Evolutionary conservation across 352 stramenopile genomes (phyloP), one percentile per base, ranked within the genome.

Genomic region (Phytopythium mirpurense): DNA sequence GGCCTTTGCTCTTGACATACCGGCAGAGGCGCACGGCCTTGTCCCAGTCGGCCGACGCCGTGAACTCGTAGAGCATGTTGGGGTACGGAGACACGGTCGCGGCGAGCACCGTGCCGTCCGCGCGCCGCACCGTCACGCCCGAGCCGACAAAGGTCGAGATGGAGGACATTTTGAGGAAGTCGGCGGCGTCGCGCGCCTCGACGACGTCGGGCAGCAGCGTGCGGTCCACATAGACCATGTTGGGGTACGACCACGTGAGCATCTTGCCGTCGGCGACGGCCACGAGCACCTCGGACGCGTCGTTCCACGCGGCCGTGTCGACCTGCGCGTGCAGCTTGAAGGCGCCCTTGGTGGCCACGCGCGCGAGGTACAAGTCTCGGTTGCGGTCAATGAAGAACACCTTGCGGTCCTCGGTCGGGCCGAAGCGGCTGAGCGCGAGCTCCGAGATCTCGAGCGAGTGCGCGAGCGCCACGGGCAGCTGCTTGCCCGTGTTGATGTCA

Each of bases 301-400:
- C 87, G 67, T 97, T 93, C 85, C 91, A 98, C 1, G 78, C 81
- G 5, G 83, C 80, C 21, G 84, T 88, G 60, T 97, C 92, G 8
- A 98, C 90, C 61, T 98, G 88, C 2, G 78, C 80, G 24, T 93
- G 84, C 11, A 98, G 71, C 58, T 97, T 98, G 67, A 82, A 78
- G 45, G 53, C 71, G 0, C 70, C 76, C 21, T 87, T 89, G 37
- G 69, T 58, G 2, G 67, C 59, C 18, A 90, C 34, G 1, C 76
- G 68, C n/a, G 86, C 63, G 16, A 96, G 64, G 46, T 90, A 96
- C 56, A 96, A 45, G 58, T 96, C 87, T 10, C 85, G 80, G 53
- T 96, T 96, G 31, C 71, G 71, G 55, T 96, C 88, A 31, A 96
- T 89, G 60, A 96, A 93, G 60, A 90, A 88, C 18, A 96, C 44